Percentiles rank a stretch among this genome's conserved stretches.
Conservation (phyloP, 768 basidiomycete genomes). For the Calocera cornea region DNA sequence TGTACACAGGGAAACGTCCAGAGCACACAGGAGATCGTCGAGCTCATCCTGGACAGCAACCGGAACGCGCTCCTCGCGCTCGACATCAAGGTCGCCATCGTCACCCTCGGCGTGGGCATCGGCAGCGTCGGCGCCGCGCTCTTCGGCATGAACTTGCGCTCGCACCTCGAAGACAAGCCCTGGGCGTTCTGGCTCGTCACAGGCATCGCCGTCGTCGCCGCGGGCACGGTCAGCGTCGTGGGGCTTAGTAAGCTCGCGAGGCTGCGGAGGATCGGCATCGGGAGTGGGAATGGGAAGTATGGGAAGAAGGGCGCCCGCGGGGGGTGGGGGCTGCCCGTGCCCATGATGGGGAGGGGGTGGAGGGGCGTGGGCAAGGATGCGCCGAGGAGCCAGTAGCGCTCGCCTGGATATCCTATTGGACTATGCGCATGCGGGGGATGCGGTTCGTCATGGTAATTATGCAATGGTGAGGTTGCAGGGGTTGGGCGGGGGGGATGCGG, state of each 20-base stretch:
- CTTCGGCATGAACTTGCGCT: slow-evolving; percentile 90
- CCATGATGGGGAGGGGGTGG: background rate
- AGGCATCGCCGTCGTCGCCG: slow-evolving; percentile 18
- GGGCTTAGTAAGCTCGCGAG: slow-evolving; percentile 20
- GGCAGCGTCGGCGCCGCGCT: slow-evolving; percentile 83
- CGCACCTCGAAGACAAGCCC: slow-evolving; percentile 5
- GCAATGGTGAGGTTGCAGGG: no score
- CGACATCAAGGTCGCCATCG: slow-evolving; percentile 89
- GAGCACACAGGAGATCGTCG: slow-evolving; percentile 95
- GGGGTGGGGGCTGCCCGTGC: background rate
- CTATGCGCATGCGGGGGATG: no score
- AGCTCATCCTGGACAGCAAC: slow-evolving; percentile 90
- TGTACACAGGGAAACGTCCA: slow-evolving; percentile 66
- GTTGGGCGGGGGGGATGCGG: no score
- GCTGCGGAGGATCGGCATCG: slow-evolving; percentile 21
- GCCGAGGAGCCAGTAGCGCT: background rate
- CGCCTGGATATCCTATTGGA: no score
- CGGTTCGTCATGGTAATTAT: no score
- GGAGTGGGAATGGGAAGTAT: background rate
- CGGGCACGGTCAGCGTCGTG: slow-evolving; percentile 17
- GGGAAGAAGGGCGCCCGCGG: background rate
- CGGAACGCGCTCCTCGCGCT: slow-evolving; percentile 83
- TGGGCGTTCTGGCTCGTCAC: slow-evolving; percentile 14
- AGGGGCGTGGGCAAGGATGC: background rate
- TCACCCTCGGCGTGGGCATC: slow-evolving; percentile 80